A percentile compares a stretch with the other conserved stretches of the same genome.
These are phyloP conservation scores for Comarum palustre DNA, from an alignment of 306 rosid genomes.

Conservation along the genomic window DNA sequence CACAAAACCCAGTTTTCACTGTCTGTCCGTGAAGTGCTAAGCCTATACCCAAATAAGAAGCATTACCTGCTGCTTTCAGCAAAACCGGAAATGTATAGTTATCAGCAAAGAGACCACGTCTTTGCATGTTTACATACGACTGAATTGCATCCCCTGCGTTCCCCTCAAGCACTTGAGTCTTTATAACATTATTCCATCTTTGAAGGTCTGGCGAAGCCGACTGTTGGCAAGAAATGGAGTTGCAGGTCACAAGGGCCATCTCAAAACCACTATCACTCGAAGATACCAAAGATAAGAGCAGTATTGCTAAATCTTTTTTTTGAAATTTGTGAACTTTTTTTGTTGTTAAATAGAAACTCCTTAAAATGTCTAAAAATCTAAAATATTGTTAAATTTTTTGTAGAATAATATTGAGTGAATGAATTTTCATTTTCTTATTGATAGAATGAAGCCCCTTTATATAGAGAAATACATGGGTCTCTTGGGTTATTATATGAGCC, in stretches of 20 bases:
- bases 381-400: too few relatives aligned
- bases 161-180: slow-evolving; percentile 23
- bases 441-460: too few relatives aligned
- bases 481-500: too few relatives aligned
- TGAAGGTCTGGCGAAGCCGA: background rate
- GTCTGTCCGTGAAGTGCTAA: slow-evolving; percentile 24
- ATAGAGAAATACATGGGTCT: too few relatives aligned
- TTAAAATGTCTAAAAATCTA: too few relatives aligned
- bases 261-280: background rate
- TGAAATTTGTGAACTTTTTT: too few relatives aligned
- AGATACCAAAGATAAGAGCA: too few relatives aligned
- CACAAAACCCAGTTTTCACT: slow-evolving; percentile 19
- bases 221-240: slow-evolving; percentile 2
- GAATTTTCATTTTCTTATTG: too few relatives aligned
- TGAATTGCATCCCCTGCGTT: slow-evolving; percentile 21
- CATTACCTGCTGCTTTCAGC: slow-evolving; percentile 27
- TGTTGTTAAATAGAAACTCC: too few relatives aligned
- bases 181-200: slow-evolving; percentile 27
- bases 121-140: slow-evolving; percentile 24
- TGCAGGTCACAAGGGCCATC: slow-evolving; percentile 25
- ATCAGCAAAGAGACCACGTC: slow-evolving; percentile 23
- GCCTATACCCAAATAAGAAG: slow-evolving; percentile 10
- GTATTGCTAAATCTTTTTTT: too few relatives aligned
- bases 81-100: slow-evolving; percentile 33
- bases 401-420: too few relatives aligned